These are phyloP conservation scores for Ophiostoma australiae DNA, from an alignment of 2,329 filamentous ascomycete genomes.

Conservation along the genomic window DNA sequence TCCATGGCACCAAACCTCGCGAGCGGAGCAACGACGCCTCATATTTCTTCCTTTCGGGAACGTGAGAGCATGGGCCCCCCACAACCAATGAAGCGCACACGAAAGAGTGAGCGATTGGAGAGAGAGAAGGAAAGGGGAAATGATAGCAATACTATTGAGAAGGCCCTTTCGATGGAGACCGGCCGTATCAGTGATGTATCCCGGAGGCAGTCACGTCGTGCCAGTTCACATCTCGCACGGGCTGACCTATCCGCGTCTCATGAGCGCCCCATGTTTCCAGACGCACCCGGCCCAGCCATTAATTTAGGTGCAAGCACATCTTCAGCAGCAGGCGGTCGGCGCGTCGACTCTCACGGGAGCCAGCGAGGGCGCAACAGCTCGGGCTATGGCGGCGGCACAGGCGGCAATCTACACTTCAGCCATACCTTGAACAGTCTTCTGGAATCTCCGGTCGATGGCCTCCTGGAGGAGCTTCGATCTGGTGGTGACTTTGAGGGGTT, in stretches of 20 bases:
- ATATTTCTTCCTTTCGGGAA: slow-evolving; percentile 66
- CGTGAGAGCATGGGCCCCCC: slow-evolving; percentile 72
- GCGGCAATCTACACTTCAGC: slow-evolving; percentile 37
- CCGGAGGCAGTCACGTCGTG: slow-evolving; percentile 63
- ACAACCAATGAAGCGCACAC: slow-evolving; percentile 48
- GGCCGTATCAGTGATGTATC: slow-evolving; percentile 54
- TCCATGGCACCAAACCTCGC: slow-evolving; percentile 63
- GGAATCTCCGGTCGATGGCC: slow-evolving; percentile 63
- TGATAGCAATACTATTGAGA: slow-evolving; percentile 44
- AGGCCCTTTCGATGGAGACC: slow-evolving; percentile 67
- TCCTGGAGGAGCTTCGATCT: slow-evolving; percentile 62
- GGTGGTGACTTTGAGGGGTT: slow-evolving; percentile 63
- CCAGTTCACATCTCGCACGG: slow-evolving; percentile 85
- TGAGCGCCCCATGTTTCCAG: slow-evolving; percentile 73
- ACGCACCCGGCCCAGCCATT: slow-evolving; percentile 48
- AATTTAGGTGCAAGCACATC: slow-evolving; percentile 6
- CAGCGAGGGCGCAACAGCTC: slow-evolving; percentile 58
- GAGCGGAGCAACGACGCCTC: slow-evolving; percentile 72
- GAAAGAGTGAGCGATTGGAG: slow-evolving; percentile 48
- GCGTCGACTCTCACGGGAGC: slow-evolving; percentile 69
- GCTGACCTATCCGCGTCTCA: slow-evolving; percentile 82
- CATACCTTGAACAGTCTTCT: slow-evolving; percentile 57
- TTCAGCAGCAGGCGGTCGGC: slow-evolving; percentile 42
- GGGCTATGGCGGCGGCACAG: slow-evolving; percentile 30
- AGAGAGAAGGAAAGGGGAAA: slow-evolving; percentile 28